A percentile compares a stretch with the other conserved stretches of the same genome.
Evolutionary conservation across 164 flowering plant species (phyloP).

Genomic region (Malania oleifera): DNA sequence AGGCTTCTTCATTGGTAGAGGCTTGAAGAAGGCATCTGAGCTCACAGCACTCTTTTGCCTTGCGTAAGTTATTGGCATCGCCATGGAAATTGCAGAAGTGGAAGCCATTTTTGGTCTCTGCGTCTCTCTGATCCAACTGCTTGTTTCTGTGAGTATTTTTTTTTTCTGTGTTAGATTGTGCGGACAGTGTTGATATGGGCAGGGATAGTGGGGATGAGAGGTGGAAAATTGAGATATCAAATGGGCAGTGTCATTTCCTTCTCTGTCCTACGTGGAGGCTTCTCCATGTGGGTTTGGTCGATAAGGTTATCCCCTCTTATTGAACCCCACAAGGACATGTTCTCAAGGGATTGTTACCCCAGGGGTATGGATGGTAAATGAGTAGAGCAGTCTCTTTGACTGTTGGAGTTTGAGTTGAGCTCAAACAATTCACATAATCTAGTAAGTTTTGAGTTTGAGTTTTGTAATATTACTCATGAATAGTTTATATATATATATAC

Average conservation of each 20-base stretch:
- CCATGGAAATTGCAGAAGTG: conserved; percentile 49
- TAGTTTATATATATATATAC: too few relatives aligned
- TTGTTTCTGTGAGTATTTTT: neutral
- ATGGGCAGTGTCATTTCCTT: neutral
- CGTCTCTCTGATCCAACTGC: neutral
- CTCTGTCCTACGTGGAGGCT: conserved; percentile 24
- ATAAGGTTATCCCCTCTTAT: conserved; percentile 36
- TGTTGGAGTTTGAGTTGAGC: neutral
- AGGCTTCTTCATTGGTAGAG: conserved; percentile 40
- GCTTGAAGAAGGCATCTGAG: conserved; percentile 44
- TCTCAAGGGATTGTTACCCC: too few relatives aligned
- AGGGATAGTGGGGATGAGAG: conserved; percentile 14
- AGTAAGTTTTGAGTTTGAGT: too few relatives aligned
- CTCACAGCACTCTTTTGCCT: conserved; percentile 29
- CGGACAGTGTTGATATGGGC: neutral
- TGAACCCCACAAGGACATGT: too few relatives aligned
- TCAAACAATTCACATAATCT: too few relatives aligned
- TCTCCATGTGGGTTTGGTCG: conserved; percentile 13
- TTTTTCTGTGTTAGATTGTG: neutral
- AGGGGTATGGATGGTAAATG: too few relatives aligned
- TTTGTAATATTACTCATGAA: too few relatives aligned
- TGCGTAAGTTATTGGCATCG: conserved; percentile 41
- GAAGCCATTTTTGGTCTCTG: conserved; percentile 46
- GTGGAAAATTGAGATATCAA: conserved; percentile 23
- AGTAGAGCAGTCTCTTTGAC: too few relatives aligned